Evolutionary conservation across 2,329 filamentous ascomycete species (phyloP).

Genomic region (Botrytis byssoidea): DNA sequence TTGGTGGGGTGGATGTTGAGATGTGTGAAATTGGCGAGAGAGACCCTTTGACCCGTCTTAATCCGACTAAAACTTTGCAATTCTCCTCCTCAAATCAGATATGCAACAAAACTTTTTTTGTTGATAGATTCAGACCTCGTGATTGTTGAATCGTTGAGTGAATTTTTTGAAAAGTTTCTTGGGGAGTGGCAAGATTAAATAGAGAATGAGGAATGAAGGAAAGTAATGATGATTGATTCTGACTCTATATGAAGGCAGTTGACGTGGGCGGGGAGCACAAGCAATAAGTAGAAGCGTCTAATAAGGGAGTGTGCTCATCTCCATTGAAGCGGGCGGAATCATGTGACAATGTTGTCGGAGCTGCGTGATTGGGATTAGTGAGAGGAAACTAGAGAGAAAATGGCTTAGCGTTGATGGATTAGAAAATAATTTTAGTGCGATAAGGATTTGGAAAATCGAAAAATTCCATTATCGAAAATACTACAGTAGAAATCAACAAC

Average conservation of each 20-base stretch:
- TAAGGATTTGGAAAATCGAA: conserved; percentile 19
- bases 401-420: conserved; percentile 13
- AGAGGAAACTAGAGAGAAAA: neutral
- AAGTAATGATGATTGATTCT: neutral
- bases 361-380: conserved; percentile 1
- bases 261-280: conserved; percentile 20
- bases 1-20: conserved; percentile 31
- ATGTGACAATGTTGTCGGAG: conserved; percentile 8
- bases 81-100: conserved; percentile 21
- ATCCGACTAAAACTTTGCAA: neutral
- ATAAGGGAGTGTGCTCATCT: conserved; percentile 4
- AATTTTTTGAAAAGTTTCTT: neutral
- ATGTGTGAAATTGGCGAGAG: conserved; percentile 26
- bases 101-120: conserved; percentile 23
- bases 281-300: conserved; percentile 19
- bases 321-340: conserved; percentile 14
- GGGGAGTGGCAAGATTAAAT: neutral
- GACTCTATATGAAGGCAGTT: neutral
- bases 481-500: neutral
- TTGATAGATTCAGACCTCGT: conserved; percentile 20
- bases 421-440: conserved; percentile 22
- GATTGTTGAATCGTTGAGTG: neutral
- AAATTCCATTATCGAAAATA: conserved; percentile 15
- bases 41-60: neutral
- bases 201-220: neutral